Base-by-base conservation (phyloP, 768 basidiomycete genomes). In the Lanmaoa rubissima region DNA sequence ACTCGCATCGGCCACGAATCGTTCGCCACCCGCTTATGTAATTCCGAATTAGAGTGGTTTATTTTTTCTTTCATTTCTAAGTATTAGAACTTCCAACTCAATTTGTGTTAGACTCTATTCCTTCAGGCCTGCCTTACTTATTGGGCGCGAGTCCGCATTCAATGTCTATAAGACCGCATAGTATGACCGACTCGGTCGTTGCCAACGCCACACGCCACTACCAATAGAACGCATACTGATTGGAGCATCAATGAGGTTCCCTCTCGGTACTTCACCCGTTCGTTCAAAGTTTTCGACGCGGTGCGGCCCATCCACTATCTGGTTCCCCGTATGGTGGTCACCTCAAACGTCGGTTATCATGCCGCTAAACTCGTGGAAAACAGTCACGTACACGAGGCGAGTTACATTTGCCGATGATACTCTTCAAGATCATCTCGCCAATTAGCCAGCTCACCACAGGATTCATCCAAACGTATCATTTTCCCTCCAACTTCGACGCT, bases 391-490 rank as follows among this genome's bases (percentile, higher is more conserved):
- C 32, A 51, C 3, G 13, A 39, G 13, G 38, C 12, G 48, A 46
- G 42, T 45, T 65, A 68, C 26, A n/a, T 36, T 35, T 41, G 17
- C 31, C 34, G 49, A 44, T 60, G 17, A 41, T 53, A 40, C 34
- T 42, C 39, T 24, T 68, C 65, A 1, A 70, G 43, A 2, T 16
- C 9, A 9, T 40, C 55, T 50, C 61, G 70, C 83, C 84, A 85
- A 8, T 41, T 57, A 16, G 61, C 66, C 51, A 79, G 58, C 41
- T 80, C 78, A 1, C 61, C 59, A 9, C 78, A 77, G 75, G 80
- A 84, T 13, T 84, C 83, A 1, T 82, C 78, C 28, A 85, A 61
- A 48, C 81, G 72, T 32, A 74, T 68, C 82, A 83, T 82, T 43
- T 73, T 71, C 21, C 63, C 69, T 9, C 77, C 78, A 0, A 51